Base-by-base conservation (phyloP, 257 asterid genomes). In the Anisodus acutangulus region DNA sequence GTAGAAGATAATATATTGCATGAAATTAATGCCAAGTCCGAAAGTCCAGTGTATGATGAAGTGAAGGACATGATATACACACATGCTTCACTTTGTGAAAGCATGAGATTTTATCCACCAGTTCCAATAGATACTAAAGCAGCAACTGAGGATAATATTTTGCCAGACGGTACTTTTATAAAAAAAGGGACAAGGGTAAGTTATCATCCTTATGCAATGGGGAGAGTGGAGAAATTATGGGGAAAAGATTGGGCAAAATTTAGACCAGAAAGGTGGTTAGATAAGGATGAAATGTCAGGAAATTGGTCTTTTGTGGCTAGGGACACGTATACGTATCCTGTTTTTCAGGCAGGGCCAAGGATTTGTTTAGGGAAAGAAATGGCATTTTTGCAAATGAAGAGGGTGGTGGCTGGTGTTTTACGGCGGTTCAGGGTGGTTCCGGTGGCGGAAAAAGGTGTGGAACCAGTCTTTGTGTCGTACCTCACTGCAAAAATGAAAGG, bases 161-260 rank as follows among this genome's bases (percentile, higher is more conserved):
- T 84, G 53, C 86, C 86, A 9, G 86, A 84, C 63, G 83, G 86
- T 31, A 84, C 86, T 5, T 47, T 47, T 22, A 43, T 3, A 15
- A 72, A 47, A 19, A 72, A 22, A 72, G 19, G 80, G 47, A 72
- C 80, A 2, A 54, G 55, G 45, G 71, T 78, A 26, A 1, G 57
- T 45, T 84, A 84, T 62, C 86, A 84, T 31, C 83, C 83, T 15
- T 84, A 84, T 2, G 86, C 86, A 78, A 84, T 84, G 86, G 86
- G 86, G 67, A 78, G 86, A n/a, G 79, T 16, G 43, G 83, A 84
- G 82, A 43, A 35, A 3, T 11, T 84, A 26, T 84, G 86, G 86
- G 86, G 83, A 3, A 17, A 55, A n/a, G 86, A 84, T 2, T 62
- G 83, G 83, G 9, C 9, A 0, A 43, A 3, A 35, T 84, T 78